phyloP scores from a whole-genome alignment of 305 asterid genomes.

The Stenogyne calaminthoides region DNA sequence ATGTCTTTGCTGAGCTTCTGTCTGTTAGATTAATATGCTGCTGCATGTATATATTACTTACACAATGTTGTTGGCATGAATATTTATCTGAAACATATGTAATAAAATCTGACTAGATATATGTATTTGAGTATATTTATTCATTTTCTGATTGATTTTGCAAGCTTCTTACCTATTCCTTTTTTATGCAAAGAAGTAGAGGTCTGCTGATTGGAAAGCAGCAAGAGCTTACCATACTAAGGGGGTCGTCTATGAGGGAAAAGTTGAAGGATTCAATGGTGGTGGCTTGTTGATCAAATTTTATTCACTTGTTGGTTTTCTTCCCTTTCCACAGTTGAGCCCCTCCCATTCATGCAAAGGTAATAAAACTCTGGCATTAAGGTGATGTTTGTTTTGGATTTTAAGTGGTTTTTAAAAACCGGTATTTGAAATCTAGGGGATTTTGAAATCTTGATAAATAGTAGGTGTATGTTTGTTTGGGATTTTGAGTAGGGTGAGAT shows the following conservation, averaged over 20 bases:
- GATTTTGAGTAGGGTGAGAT: too few relatives aligned
- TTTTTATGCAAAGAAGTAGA: conserved; percentile 85
- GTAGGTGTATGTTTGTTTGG: too few relatives aligned
- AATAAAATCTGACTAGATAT: neutral
- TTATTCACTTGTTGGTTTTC: conserved; percentile 79
- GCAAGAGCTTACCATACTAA: conserved; percentile 68
- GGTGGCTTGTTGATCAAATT: conserved; percentile 91
- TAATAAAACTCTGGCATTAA: conserved; percentile 29
- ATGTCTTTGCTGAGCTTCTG: too few relatives aligned
- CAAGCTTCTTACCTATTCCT: conserved; percentile 48
- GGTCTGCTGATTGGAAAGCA: conserved; percentile 97
- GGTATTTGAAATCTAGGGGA: too few relatives aligned
- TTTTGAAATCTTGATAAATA: too few relatives aligned
- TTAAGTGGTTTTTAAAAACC: too few relatives aligned
- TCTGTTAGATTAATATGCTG: neutral
- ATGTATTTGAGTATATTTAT: neutral
- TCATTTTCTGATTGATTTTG: neutral
- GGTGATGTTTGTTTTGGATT: neutral
- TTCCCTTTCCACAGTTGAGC: conserved; percentile 84
- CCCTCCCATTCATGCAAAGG: conserved; percentile 86
- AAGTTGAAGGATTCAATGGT: conserved; percentile 71
- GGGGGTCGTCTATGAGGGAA: conserved; percentile 66
- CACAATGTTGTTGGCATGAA: neutral
- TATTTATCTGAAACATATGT: neutral
- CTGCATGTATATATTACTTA: neutral